Percentiles rank a stretch among this genome's conserved stretches.
Evolutionary conservation across 768 basidiomycete species (phyloP).

Genomic region (Termitomyces sp.): DNA sequence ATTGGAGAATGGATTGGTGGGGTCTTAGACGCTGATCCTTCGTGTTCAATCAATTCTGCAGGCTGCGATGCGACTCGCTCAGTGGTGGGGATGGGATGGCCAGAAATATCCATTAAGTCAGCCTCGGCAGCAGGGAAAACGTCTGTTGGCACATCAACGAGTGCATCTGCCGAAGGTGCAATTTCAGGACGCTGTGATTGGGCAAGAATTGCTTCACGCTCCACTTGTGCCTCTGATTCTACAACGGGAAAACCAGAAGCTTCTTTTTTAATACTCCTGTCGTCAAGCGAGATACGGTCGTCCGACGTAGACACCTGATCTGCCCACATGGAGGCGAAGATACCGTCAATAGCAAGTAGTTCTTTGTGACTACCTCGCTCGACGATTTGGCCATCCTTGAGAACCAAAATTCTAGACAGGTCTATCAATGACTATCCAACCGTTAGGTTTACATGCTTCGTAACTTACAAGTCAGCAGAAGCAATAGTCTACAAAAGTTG

Average conservation of each 20-base stretch:
- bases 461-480: conserved; percentile 53
- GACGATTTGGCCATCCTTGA: conserved; percentile 84
- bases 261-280: conserved; percentile 29
- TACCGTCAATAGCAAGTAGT: conserved; percentile 61
- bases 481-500: conserved; percentile 40
- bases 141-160: conserved; percentile 3
- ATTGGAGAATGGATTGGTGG: conserved; percentile 7
- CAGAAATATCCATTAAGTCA: conserved; percentile 5
- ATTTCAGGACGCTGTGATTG: conserved; percentile 5
- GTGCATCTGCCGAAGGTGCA: conserved; percentile 4
- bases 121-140: neutral
- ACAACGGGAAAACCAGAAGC: conserved; percentile 42
- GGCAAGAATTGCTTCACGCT: neutral
- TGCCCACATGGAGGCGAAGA: conserved; percentile 87
- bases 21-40: conserved; percentile 12
- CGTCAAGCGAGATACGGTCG: conserved; percentile 28
- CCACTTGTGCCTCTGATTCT: conserved; percentile 15
- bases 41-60: conserved; percentile 3
- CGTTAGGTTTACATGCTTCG: neutral
- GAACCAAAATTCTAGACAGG: conserved; percentile 71
- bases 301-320: conserved; percentile 71
- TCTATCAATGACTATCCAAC: neutral
- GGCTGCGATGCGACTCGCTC: conserved; percentile 14
- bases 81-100: conserved; percentile 22
- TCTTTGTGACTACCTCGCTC: conserved; percentile 82